A percentile compares a stretch with the other conserved stretches of the same genome.
Conservation (phyloP, 768 basidiomycete genomes). For the Neoboletus subvelutipes region DNA sequence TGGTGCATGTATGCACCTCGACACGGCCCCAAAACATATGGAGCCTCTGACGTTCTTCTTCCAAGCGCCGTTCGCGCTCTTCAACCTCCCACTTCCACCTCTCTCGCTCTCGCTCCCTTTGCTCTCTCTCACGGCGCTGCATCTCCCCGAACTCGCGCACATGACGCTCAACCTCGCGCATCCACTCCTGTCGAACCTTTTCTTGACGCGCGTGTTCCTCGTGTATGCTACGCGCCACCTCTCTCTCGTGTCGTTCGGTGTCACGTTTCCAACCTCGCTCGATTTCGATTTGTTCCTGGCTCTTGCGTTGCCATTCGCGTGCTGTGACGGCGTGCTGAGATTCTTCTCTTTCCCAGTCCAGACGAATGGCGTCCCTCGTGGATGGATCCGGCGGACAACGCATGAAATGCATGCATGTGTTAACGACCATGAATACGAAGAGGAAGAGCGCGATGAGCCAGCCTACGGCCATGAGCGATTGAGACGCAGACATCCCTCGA, state of each 20-base stretch:
- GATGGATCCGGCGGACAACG: slow-evolving; percentile 7
- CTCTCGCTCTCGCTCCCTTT: slow-evolving; percentile 1
- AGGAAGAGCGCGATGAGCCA: background rate
- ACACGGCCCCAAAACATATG: too few species aligned
- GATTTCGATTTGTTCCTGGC: background rate
- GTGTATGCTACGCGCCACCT: background rate
- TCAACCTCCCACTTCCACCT: slow-evolving; percentile 17
- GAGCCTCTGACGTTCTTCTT: slow-evolving; percentile 14
- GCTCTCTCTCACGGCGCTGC: background rate
- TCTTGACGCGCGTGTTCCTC: slow-evolving; percentile 3
- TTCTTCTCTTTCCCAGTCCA: slow-evolving; percentile 6
- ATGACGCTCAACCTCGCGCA: too few species aligned
- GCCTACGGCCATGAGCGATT: background rate
- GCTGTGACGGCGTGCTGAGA: background rate
- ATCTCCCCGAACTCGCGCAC: too few species aligned
- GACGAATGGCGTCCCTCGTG: slow-evolving; percentile 5
- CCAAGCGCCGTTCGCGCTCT: slow-evolving; percentile 8
- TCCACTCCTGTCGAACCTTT: background rate
- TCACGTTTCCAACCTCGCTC: slow-evolving; percentile 5
- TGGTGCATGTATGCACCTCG: too few species aligned
- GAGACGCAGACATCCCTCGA: background rate
- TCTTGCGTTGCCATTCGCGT: slow-evolving; percentile 3
- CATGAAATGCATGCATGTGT: background rate
- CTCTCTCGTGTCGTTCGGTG: background rate
- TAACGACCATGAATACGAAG: background rate